These are phyloP conservation scores for Apophysomyces elegans DNA, from an alignment of 371 early-diverging fungal species.

Conservation along the genomic window DNA sequence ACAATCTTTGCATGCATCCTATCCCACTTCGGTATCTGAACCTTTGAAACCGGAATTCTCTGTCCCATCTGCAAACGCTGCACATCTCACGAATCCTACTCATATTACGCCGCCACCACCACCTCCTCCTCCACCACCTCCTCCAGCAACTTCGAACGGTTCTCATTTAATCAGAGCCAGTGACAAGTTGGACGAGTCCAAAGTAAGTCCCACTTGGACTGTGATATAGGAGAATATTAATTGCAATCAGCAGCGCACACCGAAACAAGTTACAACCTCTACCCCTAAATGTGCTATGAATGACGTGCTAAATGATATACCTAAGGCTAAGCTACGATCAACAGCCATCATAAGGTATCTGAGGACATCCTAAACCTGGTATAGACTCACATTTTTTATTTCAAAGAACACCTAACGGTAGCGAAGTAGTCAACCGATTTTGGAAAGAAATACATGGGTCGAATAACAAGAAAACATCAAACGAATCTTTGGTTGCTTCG, in stretches of 20 bases:
- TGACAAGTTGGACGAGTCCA: not conserved
- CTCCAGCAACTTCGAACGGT: not conserved
- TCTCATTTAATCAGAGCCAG: not conserved
- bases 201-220: not conserved
- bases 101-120: not conserved
- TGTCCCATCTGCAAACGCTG: not conserved
- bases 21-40: not conserved
- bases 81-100: not conserved
- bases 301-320: constrained; percentile 17
- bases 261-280: not conserved
- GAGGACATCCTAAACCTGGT: not conserved
- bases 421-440: constrained; percentile 12
- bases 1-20: not conserved
- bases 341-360: constrained; percentile 14
- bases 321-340: constrained; percentile 17
- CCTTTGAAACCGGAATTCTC: not conserved
- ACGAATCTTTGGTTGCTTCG: not conserved
- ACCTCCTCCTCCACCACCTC: not conserved
- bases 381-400: not conserved
- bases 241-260: not conserved
- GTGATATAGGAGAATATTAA: too few species aligned
- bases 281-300: constrained; percentile 15
- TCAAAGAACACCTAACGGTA: constrained; percentile 20
- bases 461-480: not conserved
- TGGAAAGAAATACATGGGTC: constrained; percentile 24